Conservation (phyloP, 768 basidiomycete genomes). For the Boletales sp. region DNA sequence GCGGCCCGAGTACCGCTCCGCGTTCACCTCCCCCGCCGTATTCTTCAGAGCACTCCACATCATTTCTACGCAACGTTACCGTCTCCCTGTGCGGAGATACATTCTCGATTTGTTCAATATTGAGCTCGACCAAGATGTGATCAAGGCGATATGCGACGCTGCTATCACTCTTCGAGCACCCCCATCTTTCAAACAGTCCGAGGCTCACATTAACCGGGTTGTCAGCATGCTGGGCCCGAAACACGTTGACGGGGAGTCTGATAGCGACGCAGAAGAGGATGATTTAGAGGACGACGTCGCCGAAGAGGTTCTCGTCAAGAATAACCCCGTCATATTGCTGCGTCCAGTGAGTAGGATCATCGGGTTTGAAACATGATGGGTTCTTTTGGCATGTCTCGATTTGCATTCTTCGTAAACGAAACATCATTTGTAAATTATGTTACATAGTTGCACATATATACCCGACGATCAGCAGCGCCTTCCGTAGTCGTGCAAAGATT, state of each 20-base stretch:
- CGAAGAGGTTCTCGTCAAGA: conserved; percentile 39
- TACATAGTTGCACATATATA: conserved; percentile 10
- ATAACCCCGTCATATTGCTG: conserved; percentile 51
- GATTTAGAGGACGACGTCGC: conserved; percentile 48
- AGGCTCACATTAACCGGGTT: conserved; percentile 42
- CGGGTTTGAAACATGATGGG: conserved; percentile 45
- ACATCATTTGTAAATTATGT: conserved; percentile 22
- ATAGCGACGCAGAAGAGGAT: conserved; percentile 56
- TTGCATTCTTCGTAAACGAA: neutral
- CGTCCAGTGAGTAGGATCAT: conserved; percentile 56
- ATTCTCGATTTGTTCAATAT: conserved; percentile 91
- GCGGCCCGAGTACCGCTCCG: conserved; percentile 64
- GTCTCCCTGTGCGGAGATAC: conserved; percentile 88
- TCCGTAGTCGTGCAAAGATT: too few relatives aligned
- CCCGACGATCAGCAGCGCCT: neutral
- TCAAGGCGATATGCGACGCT: conserved; percentile 51
- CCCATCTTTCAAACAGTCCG: conserved; percentile 41
- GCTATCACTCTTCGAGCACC: conserved; percentile 48
- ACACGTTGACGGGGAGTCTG: conserved; percentile 47
- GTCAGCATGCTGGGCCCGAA: conserved; percentile 63
- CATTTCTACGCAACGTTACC: conserved; percentile 86
- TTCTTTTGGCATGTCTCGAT: neutral
- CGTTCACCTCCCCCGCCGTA: conserved; percentile 76
- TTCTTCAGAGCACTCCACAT: conserved; percentile 84
- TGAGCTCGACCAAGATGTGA: conserved; percentile 62